Base-by-base conservation (phyloP, 805 yeast genomes). In the Wickerhamomyces chaumierensis region DNA sequence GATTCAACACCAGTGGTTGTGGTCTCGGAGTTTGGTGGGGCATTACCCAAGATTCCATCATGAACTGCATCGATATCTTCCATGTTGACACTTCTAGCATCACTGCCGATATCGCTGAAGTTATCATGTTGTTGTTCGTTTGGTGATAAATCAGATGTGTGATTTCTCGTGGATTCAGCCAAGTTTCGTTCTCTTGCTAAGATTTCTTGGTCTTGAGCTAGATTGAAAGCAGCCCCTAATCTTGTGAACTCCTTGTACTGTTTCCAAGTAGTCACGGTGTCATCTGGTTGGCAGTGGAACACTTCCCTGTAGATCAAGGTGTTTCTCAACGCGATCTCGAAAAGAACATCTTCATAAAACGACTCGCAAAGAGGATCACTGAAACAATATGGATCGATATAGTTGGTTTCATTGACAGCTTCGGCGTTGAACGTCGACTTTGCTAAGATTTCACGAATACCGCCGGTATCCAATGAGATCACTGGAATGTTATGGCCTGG, bases 231-330 rank as follows among this genome's bases (percentile, higher is more conserved):
- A 16, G 69, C 64, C 36, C 66, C 67, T 48, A 81, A 58, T 42
- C 71, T 75, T 42, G 76, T 69, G 55, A 68, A 81, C 20, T 71
- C 76, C 55, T 84, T 88, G 57, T 86, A 92, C 40, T 86, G 95
- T 40, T 72, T 72, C 99, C 99, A 92, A 0, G 87, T 72, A 18
- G 68, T 68, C n/a, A 90, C 97, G 6, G 75, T 67, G 56, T 90
- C 86, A 58, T 92, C 98, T 0, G 99, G 99, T 55, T 94, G 98
- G 44, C 85, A 77, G 46, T 88, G 88, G 69, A 92, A 92, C 1
- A 92, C 83, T 57, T 81, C 66, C 43, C 96, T 69, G 62, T 73
- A 92, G 2, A 94, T 63, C 42, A 73, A 68, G 0, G 97, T 86
- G 53, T 92, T 92, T 49, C 88, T 69, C 38, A 81, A 64, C 0